phyloP scores from a whole-genome alignment of 2,329 filamentous ascomycete genomes.

The Trichophyton schoenleinii region DNA sequence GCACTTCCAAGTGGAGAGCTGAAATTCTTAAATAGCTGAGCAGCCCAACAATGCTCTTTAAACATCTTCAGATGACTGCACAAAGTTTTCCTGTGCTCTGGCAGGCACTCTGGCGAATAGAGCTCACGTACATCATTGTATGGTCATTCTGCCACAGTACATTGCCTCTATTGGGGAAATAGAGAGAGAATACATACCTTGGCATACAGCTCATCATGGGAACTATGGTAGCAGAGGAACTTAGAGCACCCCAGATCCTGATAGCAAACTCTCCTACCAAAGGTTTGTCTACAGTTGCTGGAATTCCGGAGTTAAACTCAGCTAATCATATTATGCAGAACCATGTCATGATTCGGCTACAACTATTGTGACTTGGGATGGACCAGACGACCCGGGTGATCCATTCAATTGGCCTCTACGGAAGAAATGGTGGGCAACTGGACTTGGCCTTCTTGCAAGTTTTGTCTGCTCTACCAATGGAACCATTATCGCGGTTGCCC shows the following conservation, averaged over 20 bases:
- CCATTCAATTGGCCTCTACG: constrained; percentile 17
- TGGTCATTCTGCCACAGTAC: not conserved
- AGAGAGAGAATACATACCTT: not conserved
- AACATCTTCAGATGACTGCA: not conserved
- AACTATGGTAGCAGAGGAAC: not conserved
- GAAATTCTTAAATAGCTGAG: not conserved
- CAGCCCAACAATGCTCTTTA: not conserved
- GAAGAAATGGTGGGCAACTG: constrained; percentile 18
- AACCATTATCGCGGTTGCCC: not conserved
- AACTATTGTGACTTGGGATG: constrained; percentile 18
- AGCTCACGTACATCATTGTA: not conserved
- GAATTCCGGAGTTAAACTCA: not conserved
- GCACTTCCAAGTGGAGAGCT: not conserved
- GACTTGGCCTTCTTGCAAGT: not conserved
- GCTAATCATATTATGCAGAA: not conserved
- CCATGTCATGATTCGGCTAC: not conserved
- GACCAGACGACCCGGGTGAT: constrained; percentile 17
- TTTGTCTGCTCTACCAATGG: not conserved
- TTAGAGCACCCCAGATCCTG: not conserved
- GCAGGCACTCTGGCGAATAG: not conserved
- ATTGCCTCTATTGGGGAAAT: not conserved
- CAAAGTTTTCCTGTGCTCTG: not conserved
- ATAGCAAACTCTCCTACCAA: not conserved
- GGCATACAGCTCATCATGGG: not conserved
- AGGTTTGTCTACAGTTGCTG: not conserved